A percentile compares a stretch with the other conserved stretches of the same genome.
These are phyloP conservation scores for Phytophthora sansomeana DNA, from an alignment of 352 stramenopile species.

Conservation along the genomic window DNA sequence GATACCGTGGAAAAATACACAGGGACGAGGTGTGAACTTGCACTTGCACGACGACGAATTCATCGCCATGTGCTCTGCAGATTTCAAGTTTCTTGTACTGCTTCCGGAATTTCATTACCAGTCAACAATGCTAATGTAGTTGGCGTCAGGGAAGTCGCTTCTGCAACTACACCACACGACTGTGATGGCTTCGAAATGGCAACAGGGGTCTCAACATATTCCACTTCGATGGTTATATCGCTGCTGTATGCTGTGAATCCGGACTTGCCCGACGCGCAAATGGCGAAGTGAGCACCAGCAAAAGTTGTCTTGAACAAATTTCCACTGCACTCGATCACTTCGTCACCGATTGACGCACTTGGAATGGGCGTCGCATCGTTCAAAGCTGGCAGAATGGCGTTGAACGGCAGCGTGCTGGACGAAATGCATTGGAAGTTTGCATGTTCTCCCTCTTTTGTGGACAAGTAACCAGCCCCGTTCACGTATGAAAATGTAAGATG, in stretches of 20 bases:
- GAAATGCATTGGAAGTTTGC: conserved; percentile 12
- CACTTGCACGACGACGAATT: not conserved
- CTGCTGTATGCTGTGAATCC: conserved; percentile 23
- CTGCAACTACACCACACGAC: not conserved
- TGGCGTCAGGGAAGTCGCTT: not conserved
- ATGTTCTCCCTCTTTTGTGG: not conserved
- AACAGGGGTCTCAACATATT: conserved; percentile 9
- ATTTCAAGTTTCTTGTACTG: not conserved
- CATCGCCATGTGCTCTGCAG: conserved; percentile 3
- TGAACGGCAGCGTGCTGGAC: conserved; percentile 9
- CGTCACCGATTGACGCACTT: not conserved
- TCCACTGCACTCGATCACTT: conserved; percentile 19
- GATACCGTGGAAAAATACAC: not conserved
- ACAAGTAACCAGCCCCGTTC: conserved; percentile 17
- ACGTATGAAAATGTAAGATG: conserved; percentile 16
- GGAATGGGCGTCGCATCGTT: conserved; percentile 10
- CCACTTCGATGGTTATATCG: conserved; percentile 9
- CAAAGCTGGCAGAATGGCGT: conserved; percentile 9
- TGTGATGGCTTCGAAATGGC: not conserved
- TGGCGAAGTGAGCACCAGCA: conserved; percentile 8
- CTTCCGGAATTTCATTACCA: not conserved
- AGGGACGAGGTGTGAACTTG: not conserved
- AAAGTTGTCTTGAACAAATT: conserved; percentile 23
- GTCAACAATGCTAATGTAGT: conserved; percentile 7
- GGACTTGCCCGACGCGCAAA: conserved; percentile 13